Base-by-base conservation (phyloP, 176 grass and related monocot species). In the Urochloa ruziziensis region DNA sequence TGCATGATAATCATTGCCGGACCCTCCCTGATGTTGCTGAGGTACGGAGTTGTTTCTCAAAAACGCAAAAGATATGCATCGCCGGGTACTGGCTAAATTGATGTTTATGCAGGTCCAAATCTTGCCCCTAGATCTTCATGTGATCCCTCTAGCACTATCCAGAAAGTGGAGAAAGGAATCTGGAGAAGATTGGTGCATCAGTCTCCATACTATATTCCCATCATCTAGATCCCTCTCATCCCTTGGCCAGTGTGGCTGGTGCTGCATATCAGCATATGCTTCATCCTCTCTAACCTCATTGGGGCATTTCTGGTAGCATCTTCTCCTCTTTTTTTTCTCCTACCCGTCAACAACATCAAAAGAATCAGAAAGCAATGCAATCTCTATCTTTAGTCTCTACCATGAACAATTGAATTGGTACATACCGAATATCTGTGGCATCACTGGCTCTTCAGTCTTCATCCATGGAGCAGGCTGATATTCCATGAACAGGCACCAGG, bases 111-210 rank as follows among this genome's bases (percentile, higher is more conserved):
- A 65, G 47, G 58, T 59, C 66, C 73, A 82, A 83, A 90, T 83
- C 79, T 66, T 30, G 47, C 6, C 9, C 9, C 49, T 82, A 86
- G 48, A 79, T 79, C 59, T 79, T 47, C 59, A 60, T 60, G 58
- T 79, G 73, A 90, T 86, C 66, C 73, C 63, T 82, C 84, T 51
- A 34, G 75, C 81, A 80, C 81, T 74, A 82, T 79, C 88, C n/a
- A 61, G 48, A 82, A 67, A 86, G 83, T 72, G 79, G 49, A 18
- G 51, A 79, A 86, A 82, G 37, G 58, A 25, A 82, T 67, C 43
- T 33, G 56, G 58, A 51, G 73, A 83, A 78, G 47, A 78, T 72
- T 78, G 69, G 48, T 72, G 65, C 58, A 24, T 78, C 46, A 78
- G 76, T 57, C 58, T 73, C 35, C 39, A 67, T 79, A 62, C 64